A percentile compares a stretch with the other conserved stretches of the same genome.
Evolutionary conservation across 2,329 filamentous ascomycete genomes (phyloP).

Genomic region (Colletotrichum musae): DNA sequence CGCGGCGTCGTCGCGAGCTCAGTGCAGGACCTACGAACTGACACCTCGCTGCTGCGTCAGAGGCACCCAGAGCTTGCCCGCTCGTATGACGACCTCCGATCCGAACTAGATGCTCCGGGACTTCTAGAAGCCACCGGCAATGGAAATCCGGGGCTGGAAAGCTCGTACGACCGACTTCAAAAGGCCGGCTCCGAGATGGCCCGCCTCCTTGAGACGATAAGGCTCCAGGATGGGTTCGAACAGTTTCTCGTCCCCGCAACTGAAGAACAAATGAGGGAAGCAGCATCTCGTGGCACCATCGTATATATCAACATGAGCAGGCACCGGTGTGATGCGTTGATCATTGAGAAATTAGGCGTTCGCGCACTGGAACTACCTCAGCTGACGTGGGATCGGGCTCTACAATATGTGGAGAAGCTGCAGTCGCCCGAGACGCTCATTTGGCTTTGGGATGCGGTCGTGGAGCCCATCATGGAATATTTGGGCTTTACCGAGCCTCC

Average conservation of each 20-base stretch:
- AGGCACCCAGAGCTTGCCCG: background rate
- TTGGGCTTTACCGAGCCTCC: conserved; percentile 44
- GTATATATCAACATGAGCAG: conserved; percentile 49
- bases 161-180: background rate
- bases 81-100: background rate
- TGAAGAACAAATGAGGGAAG: conserved; percentile 41
- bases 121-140: background rate
- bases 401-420: background rate
- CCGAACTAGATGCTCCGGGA: background rate
- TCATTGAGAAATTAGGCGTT: conserved; percentile 44
- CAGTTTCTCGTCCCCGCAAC: conserved; percentile 45
- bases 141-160: background rate
- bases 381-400: conserved; percentile 13
- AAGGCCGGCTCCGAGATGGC: conserved; percentile 1
- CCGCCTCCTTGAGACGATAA: conserved; percentile 36
- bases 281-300: conserved; percentile 47
- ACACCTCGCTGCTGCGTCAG: conserved; percentile 19
- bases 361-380: conserved; percentile 41
- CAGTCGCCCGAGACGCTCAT: conserved; percentile 42
- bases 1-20: conserved; percentile 46
- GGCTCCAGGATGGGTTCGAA: conserved; percentile 43
- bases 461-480: conserved; percentile 46
- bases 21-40: conserved; percentile 43
- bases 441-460: conserved; percentile 51
- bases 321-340: conserved; percentile 49